Evolutionary conservation across 805 yeast species (phyloP), one percentile per base, ranked within the genome.

Genomic region (Kodamaea restingae): DNA sequence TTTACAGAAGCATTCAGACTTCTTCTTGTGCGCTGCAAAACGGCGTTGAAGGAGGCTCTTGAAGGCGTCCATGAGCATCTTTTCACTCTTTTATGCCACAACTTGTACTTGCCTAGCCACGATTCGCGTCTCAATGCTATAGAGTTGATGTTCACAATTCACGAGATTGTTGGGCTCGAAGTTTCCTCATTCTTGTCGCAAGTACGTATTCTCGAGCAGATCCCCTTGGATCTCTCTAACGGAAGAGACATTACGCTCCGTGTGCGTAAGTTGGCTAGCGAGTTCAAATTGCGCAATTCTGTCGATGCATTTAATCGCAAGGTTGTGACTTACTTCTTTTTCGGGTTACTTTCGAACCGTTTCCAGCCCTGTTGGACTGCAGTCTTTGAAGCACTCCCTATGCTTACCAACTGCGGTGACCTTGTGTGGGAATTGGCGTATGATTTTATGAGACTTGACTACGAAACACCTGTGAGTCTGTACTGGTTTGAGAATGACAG

Each of bases 341-440:
- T 67, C 39, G 98, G 98, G 24, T 70, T 84, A 43, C 61, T 90
- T 31, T 70, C 87, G 3, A 80, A 80, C 24, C 75, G 77, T 42
- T 88, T 91, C 49, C 84, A 87, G 40, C 98, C 98, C 1, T 72
- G 84, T 10, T 88, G 96, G 95, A 73, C 76, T 14, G 88, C 84
- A 4, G 84, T 84, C 2, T 63, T 71, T 39, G 91, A 82, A 44
- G 71, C 75, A 3, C 52, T 86, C 4, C 76, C 80, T 1, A 58
- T 82, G 7, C 59, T 68, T 10, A 39, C 38, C 4, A 41, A 44
- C 3, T 55, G 64, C 29, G 66, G 71, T 12, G 60, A 58, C 0
- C 35, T 65, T 9, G 63, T 84, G 0, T 88, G 96, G 95, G 54
- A 67, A 0, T 51, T 76, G 14, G 61, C 79, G 0, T 57, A 60